Conservation (phyloP, 352 stramenopile species). For the Globisporangium radiosum region DNA sequence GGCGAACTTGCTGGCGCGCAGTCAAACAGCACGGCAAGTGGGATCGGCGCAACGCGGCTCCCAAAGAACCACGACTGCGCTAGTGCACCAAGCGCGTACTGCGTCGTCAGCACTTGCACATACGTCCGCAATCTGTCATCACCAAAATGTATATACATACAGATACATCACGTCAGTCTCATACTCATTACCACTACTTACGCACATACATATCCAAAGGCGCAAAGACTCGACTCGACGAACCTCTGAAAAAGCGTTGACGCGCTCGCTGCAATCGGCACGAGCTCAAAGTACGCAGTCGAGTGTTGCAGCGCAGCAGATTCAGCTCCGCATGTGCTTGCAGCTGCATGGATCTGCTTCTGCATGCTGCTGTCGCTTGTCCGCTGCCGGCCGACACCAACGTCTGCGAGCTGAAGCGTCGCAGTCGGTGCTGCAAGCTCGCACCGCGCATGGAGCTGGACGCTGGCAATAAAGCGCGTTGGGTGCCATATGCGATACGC, state of each 20-base stretch:
- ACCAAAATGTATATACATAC: not conserved
- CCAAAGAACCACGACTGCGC: constrained; percentile 13
- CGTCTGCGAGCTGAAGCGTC: constrained; percentile 9
- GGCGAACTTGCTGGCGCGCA: too few relatives aligned
- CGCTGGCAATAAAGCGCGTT: constrained; percentile 27
- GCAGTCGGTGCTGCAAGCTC: constrained; percentile 5
- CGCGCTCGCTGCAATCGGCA: constrained; percentile 5
- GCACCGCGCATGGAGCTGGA: constrained; percentile 14
- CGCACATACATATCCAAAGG: too few relatives aligned
- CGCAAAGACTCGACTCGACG: too few relatives aligned
- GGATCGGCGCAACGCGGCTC: constrained; percentile 9
- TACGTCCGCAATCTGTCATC: constrained; percentile 7
- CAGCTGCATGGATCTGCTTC: constrained; percentile 2
- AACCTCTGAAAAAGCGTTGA: constrained; percentile 10
- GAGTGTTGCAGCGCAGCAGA: too few relatives aligned
- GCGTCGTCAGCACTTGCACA: constrained; percentile 4
- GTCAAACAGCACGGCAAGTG: constrained; percentile 14
- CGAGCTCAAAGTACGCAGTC: constrained; percentile 13
- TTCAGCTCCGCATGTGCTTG: not conserved
- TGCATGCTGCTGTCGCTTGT: not conserved
- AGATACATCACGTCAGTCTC: too few relatives aligned
- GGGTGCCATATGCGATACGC: constrained; percentile 30
- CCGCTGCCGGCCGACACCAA: constrained; percentile 4
- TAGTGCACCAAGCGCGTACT: constrained; percentile 8
- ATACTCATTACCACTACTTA: too few relatives aligned